Conservation (phyloP, 2,329 filamentous ascomycete species). For the Colletotrichum filicis region DNA sequence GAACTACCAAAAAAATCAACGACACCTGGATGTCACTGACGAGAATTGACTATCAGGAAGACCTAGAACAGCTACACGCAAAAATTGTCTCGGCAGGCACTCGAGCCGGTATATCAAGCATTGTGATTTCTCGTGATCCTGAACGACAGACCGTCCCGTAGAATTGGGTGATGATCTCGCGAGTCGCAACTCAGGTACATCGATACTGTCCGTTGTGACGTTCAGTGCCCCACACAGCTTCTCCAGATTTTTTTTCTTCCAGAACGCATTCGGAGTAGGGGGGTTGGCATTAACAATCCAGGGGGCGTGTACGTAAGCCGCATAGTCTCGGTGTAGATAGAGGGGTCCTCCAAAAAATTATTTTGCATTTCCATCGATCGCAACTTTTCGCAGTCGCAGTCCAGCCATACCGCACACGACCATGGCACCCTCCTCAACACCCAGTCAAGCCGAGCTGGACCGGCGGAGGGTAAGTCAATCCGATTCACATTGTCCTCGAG, state of each 20-base stretch:
- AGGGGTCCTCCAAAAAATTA: conserved; percentile 38
- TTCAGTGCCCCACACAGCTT: neutral
- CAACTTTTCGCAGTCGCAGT: conserved; percentile 27
- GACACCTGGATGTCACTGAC: neutral
- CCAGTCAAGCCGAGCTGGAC: conserved; percentile 67
- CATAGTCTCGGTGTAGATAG: conserved; percentile 31
- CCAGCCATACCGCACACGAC: conserved; percentile 32
- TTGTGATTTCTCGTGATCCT: neutral
- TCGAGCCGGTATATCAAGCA: neutral
- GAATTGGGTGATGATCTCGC: neutral
- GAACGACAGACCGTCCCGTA: neutral
- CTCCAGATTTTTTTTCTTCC: neutral
- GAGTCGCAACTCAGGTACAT: neutral
- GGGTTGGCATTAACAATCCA: neutral
- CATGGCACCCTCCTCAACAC: conserved; percentile 58
- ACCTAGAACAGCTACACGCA: neutral
- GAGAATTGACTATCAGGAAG: neutral
- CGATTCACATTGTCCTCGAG: conserved; percentile 29
- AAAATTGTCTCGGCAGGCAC: neutral
- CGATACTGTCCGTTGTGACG: too few species aligned
- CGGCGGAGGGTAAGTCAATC: conserved; percentile 64
- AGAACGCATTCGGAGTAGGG: neutral
- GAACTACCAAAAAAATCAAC: too few species aligned
- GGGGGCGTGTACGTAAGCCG: conserved; percentile 28
- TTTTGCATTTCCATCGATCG: conserved; percentile 31